Evolutionary conservation across 768 basidiomycete species (phyloP), one percentile per base, ranked within the genome.

Genomic region (Calvatia gigantea): DNA sequence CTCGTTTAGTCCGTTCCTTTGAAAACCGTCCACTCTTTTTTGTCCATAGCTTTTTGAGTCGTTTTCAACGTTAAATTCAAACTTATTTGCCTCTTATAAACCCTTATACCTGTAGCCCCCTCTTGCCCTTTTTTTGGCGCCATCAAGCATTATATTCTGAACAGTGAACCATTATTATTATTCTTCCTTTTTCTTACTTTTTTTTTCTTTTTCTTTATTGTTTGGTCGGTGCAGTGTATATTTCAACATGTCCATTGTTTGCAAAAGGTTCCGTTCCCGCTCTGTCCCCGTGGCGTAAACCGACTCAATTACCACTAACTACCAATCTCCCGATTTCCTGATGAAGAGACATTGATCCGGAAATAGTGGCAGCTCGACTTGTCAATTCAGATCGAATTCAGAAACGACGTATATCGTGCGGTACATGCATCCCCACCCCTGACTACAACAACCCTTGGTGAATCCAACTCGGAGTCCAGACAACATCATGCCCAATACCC

Each of bases 351-450:
- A n/a, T n/a, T n/a, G n/a, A n/a, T n/a, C n/a, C n/a, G n/a, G n/a
- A n/a, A n/a, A n/a, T n/a, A n/a, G n/a, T n/a, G n/a, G n/a, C n/a
- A n/a, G n/a, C n/a, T n/a, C n/a, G n/a, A n/a, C n/a, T n/a, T n/a
- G n/a, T n/a, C n/a, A n/a, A n/a, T n/a, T n/a, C n/a, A n/a, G n/a
- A n/a, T n/a, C n/a, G n/a, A n/a, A n/a, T n/a, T n/a, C n/a, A n/a
- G n/a, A n/a, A n/a, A n/a, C n/a, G n/a, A n/a, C n/a, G n/a, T n/a
- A n/a, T n/a, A n/a, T n/a, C n/a, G n/a, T n/a, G n/a, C n/a, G n/a
- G n/a, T n/a, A n/a, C n/a, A n/a, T n/a, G n/a, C 35, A 15, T 57
- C 56, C 47, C 69, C 63, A 14, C 60, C 64, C 35, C 59, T 65
- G 57, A 57, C 28, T 41, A 17, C 39, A 5, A 8, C 19, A 7